Evolutionary conservation across 805 yeast genomes (phyloP).

Genomic region (Lipomyces oligophaga): DNA sequence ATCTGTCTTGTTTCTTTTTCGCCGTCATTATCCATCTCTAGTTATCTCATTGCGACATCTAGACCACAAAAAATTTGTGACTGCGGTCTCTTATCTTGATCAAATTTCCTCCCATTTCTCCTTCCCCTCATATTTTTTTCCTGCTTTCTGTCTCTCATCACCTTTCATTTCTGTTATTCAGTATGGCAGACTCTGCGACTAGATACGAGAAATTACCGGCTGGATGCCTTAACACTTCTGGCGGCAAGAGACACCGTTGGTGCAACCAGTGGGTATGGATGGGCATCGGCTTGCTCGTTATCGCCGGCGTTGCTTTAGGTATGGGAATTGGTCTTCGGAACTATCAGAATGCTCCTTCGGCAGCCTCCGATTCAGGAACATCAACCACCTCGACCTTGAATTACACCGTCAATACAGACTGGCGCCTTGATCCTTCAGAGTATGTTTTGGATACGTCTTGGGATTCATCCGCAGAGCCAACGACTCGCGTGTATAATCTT

Average conservation of each 20-base stretch:
- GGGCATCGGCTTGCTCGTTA: constrained; percentile 7
- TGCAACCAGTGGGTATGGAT: constrained; percentile 1
- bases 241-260: no score
- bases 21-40: no score
- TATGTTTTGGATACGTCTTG: constrained; percentile 15
- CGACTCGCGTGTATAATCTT: constrained; percentile 39
- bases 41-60: no score
- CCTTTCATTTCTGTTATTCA: not conserved
- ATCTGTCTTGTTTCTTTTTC: no score
- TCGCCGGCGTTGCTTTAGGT: constrained; percentile 24
- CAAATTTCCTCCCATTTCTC: no score
- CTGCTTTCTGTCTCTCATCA: not conserved
- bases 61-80: no score
- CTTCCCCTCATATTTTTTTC: not conserved
- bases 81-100: no score
- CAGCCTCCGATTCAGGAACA: constrained; percentile 3
- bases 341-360: constrained; percentile 3
- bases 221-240: no score
- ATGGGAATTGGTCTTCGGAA: constrained; percentile 22
- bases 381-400: constrained; percentile 1
- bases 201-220: not conserved
- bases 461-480: constrained; percentile 23
- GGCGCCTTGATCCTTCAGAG: constrained; percentile 23
- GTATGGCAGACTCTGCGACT: not conserved
- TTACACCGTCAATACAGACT: constrained; percentile 1